phyloP scores from a whole-genome alignment of 2,329 filamentous ascomycete species.

The Microcyclospora tardicrescens region DNA sequence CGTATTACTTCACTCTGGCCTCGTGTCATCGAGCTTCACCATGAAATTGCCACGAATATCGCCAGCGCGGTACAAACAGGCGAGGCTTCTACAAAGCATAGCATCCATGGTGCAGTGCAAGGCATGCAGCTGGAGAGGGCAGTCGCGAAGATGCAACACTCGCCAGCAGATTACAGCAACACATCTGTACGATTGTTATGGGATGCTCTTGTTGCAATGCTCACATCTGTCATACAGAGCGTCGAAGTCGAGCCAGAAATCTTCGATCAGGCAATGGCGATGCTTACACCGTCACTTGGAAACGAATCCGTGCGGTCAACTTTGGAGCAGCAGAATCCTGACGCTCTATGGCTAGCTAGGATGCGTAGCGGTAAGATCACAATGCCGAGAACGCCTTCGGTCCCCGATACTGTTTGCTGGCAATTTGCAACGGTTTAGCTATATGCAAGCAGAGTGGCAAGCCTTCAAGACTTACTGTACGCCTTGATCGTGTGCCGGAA shows the following conservation, averaged over 20 bases:
- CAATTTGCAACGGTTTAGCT: background rate
- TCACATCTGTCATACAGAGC: slow-evolving; percentile 48
- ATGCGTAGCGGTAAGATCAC: slow-evolving; percentile 15
- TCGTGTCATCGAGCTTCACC: slow-evolving; percentile 14
- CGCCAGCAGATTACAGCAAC: slow-evolving; percentile 32
- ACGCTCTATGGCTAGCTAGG: slow-evolving; percentile 62
- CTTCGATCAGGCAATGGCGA: slow-evolving; percentile 57
- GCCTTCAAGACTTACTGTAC: background rate
- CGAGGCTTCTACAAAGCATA: background rate
- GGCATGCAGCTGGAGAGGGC: slow-evolving; percentile 3
- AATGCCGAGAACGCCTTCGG: background rate
- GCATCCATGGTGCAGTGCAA: background rate
- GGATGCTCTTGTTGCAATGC: slow-evolving; percentile 46
- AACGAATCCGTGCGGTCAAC: slow-evolving; percentile 39
- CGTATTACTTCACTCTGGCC: slow-evolving; percentile 64
- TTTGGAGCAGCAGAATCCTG: slow-evolving; percentile 53
- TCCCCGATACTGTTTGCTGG: background rate
- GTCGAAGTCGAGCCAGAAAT: slow-evolving; percentile 54
- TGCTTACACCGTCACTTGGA: slow-evolving; percentile 36
- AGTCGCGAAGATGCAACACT: slow-evolving; percentile 8
- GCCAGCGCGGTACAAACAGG: background rate
- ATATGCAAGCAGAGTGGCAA: background rate
- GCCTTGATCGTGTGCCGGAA: background rate
- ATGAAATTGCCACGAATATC: background rate
- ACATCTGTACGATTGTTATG: slow-evolving; percentile 50